Conservation (phyloP, 2,329 filamentous ascomycete genomes). For the Sporothrix phasma region DNA sequence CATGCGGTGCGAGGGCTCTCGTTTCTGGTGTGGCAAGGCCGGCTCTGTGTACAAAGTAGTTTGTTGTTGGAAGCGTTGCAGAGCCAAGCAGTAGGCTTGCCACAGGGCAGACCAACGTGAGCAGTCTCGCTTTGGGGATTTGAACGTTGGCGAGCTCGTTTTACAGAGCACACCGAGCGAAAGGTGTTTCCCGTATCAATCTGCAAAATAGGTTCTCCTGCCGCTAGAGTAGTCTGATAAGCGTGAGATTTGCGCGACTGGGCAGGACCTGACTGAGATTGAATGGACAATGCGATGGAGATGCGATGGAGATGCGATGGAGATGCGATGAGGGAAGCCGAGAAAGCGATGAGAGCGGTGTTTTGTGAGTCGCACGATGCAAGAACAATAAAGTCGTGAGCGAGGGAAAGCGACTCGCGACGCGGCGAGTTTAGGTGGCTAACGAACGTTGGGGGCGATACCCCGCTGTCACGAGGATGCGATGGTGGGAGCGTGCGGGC, state of each 20-base stretch:
- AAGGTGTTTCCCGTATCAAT: background rate
- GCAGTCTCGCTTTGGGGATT: background rate
- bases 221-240: no score
- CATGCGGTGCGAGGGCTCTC: background rate
- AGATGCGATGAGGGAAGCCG: background rate
- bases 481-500: background rate
- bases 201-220: no score
- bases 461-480: background rate
- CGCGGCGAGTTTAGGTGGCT: background rate
- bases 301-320: background rate
- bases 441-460: background rate
- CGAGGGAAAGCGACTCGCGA: background rate
- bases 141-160: background rate
- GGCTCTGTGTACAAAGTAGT: background rate
- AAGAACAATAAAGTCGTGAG: background rate
- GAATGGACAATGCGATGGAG: no score
- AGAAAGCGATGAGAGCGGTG: background rate
- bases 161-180: constrained; percentile 5
- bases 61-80: background rate
- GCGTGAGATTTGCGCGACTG: background rate
- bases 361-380: background rate
- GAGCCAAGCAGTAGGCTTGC: background rate
- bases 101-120: background rate
- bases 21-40: background rate
- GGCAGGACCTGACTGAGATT: no score